phyloP scores from a whole-genome alignment of 805 yeast genomes.

The Cyberlindnera euphorbiiphila region DNA sequence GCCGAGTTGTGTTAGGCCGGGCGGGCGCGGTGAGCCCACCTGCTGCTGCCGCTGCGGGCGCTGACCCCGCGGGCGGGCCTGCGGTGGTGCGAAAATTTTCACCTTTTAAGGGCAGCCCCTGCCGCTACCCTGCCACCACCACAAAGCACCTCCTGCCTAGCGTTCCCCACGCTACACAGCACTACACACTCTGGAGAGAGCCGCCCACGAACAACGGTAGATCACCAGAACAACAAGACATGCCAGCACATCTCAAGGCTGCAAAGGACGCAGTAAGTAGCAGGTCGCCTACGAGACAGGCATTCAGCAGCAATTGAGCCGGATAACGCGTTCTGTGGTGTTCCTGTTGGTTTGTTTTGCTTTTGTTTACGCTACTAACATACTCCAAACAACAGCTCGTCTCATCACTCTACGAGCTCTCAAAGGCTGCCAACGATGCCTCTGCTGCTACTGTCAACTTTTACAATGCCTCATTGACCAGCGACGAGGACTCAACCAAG shows the following conservation, averaged over 20 bases:
- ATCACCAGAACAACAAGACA: background rate
- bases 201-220: background rate
- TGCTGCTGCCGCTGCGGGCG: too few species aligned
- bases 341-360: too few species aligned
- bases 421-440: conserved; percentile 84
- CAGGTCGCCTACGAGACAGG: background rate
- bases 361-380: background rate
- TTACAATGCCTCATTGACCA: conserved; percentile 53
- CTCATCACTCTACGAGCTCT: conserved; percentile 73
- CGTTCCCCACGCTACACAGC: background rate
- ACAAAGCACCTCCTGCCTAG: conserved; percentile 6
- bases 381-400: conserved; percentile 44
- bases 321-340: too few species aligned
- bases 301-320: too few species aligned
- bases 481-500: conserved; percentile 42
- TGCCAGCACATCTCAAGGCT: conserved; percentile 25
- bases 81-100: too few species aligned
- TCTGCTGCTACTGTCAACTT: conserved; percentile 77
- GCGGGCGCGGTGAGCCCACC: conserved; percentile 3
- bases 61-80: too few species aligned
- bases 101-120: conserved; percentile 1
- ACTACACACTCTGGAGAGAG: too few species aligned
- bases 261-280: conserved; percentile 27
- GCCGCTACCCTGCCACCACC: too few species aligned
- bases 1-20: too few species aligned